Evolutionary conservation across 768 basidiomycete genomes (phyloP).

Genomic region (Xerocomus brunneocitrinus): DNA sequence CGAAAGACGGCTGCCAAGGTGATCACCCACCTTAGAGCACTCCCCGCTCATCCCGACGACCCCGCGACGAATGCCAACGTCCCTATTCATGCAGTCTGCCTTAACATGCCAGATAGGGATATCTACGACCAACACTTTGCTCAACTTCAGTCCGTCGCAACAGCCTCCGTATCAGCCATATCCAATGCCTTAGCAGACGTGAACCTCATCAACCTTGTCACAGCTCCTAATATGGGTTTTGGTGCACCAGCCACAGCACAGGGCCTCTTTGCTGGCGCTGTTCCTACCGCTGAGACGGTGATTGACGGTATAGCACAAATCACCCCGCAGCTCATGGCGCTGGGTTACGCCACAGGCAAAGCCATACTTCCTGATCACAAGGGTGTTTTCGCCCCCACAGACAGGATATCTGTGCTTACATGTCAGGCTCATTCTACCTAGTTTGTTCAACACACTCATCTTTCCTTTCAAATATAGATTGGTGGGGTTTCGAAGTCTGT

Average conservation of each 20-base stretch:
- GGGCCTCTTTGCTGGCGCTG: constrained; percentile 67
- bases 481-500: constrained; percentile 85
- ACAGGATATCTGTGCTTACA: constrained; percentile 73
- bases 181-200: constrained; percentile 52
- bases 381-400: constrained; percentile 66
- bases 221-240: constrained; percentile 60
- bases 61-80: constrained; percentile 19
- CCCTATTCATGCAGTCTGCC: constrained; percentile 77
- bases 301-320: constrained; percentile 63
- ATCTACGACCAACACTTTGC: constrained; percentile 57
- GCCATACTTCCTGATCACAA: constrained; percentile 62
- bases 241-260: constrained; percentile 66
- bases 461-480: constrained; percentile 45
- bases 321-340: constrained; percentile 71
- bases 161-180: constrained; percentile 48
- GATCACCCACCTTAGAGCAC: constrained; percentile 61
- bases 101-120: constrained; percentile 59
- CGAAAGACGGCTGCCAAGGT: constrained; percentile 67
- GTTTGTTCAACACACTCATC: constrained; percentile 3
- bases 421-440: constrained; percentile 45
- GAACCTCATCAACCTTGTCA: constrained; percentile 57
- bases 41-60: constrained; percentile 38
- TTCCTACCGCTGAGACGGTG: constrained; percentile 73
- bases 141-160: constrained; percentile 43
- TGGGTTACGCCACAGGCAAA: constrained; percentile 72